Evolutionary conservation across 768 basidiomycete genomes (phyloP), one percentile per base, ranked within the genome.

Genomic region (Coprinopsis sp.): DNA sequence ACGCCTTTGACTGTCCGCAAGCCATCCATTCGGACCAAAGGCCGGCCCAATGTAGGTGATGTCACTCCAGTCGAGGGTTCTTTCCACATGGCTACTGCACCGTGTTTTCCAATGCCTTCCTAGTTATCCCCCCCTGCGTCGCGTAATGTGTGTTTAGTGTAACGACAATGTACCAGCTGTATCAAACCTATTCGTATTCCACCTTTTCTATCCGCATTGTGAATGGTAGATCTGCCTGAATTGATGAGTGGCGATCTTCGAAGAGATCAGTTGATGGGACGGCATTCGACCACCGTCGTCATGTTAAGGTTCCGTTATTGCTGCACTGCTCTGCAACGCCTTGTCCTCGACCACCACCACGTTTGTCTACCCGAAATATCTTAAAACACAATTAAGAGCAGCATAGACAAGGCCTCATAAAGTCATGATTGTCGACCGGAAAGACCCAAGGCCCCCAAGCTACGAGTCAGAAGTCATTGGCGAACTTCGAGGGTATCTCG

Each of bases 1-100:
- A 81, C 83, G 8, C 83, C 82, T 6, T 71, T 88, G 38, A 87
- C 87, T n/a, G n/a, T n/a, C 11, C 73, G 81, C 49, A 81, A 79
- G 50, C 81, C 82, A 11, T 85, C 84, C 43, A 61, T 54, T 6
- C 66, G 81, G 50, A 76, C 72, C 50, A 81, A 78, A 60, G 76
- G 74, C 34, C 69, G 78, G 50, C 65, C 66, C 44, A 81, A 78
- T 57, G 53, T 72, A 50, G 70, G 72, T 50, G 69, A 76, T 42
- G 62, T 59, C 23, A 69, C 68, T 16, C 69, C 71, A 29, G 58
- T 74, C 47, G 66, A 69, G 8, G 50, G 40, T n/a, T 37, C 42
- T 14, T 48, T 36, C 30, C 16, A 34, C 25, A n/a, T 23, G 8
- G 14, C 19, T 16, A 19, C n/a, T 21, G 24, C 29, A 22, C 29